Evolutionary conservation across 2,329 filamentous ascomycete species (phyloP).

Genomic region (Amesomyces nigricolor): DNA sequence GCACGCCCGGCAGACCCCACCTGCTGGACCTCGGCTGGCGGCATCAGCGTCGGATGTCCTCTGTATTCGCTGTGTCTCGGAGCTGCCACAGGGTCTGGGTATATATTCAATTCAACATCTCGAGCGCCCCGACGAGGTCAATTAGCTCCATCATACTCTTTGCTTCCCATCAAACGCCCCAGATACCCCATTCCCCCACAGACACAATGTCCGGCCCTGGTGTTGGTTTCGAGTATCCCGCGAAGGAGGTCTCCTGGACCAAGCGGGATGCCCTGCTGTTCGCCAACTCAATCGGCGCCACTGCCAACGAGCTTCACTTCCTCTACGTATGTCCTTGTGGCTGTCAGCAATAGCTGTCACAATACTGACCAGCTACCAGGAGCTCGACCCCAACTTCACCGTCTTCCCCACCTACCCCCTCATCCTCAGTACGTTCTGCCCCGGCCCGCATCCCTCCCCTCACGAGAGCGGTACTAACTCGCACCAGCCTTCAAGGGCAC

Average conservation of each 20-base stretch:
- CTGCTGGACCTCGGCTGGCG: constrained; percentile 20
- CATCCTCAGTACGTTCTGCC: constrained; percentile 59
- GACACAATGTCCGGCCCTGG: constrained; percentile 45
- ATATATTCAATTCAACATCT: background rate
- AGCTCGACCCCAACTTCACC: constrained; percentile 78
- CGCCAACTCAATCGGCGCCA: constrained; percentile 79
- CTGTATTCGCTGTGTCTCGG: too few species aligned
- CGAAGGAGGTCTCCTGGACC: constrained; percentile 71
- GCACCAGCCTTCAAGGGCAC: constrained; percentile 66
- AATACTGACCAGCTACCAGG: constrained; percentile 43
- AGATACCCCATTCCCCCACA: background rate
- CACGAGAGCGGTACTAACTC: too few species aligned
- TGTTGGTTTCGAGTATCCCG: constrained; percentile 74
- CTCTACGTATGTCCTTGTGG: constrained; percentile 61
- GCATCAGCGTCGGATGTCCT: constrained; percentile 14
- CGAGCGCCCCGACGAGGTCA: background rate
- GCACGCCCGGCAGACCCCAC: constrained; percentile 1
- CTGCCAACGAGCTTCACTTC: constrained; percentile 83
- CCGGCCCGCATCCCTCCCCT: background rate
- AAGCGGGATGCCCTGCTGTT: constrained; percentile 88
- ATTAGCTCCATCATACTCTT: background rate
- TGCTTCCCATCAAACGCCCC: constrained; percentile 5
- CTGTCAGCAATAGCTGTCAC: background rate
- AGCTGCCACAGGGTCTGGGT: background rate
- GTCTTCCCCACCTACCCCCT: constrained; percentile 87